A percentile compares a stretch with the other conserved stretches of the same genome.
These are phyloP conservation scores for Diddensiella caesifluorescens DNA, from an alignment of 805 yeast genomes.

Conservation along the genomic window DNA sequence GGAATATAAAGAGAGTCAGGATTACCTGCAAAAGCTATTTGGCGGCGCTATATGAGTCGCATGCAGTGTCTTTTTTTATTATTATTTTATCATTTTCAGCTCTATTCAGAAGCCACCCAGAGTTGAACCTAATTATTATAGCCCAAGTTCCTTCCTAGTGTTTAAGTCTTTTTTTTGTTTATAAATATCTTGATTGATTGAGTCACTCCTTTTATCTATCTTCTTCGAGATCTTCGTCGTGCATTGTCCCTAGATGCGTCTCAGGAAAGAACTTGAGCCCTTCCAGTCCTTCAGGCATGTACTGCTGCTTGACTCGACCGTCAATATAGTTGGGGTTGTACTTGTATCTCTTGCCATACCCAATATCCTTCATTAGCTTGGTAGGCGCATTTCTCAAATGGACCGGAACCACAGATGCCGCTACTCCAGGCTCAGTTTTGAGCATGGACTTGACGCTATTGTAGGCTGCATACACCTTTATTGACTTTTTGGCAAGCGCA, in stretches of 20 bases:
- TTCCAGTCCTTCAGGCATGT: conserved; percentile 57
- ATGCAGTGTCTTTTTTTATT: not conserved
- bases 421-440: conserved; percentile 50
- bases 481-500: conserved; percentile 80
- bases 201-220: not conserved
- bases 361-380: conserved; percentile 77
- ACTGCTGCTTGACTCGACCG: conserved; percentile 66
- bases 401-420: conserved; percentile 52
- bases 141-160: not conserved
- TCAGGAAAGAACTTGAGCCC: conserved; percentile 48
- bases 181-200: not conserved
- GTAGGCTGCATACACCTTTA: conserved; percentile 79
- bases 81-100: not conserved
- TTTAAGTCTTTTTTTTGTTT: not conserved
- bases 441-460: conserved; percentile 56
- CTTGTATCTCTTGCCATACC: conserved; percentile 78
- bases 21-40: conserved; percentile 28
- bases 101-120: not conserved
- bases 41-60: conserved; percentile 6
- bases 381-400: conserved; percentile 97
- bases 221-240: not conserved
- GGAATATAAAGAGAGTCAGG: conserved; percentile 34
- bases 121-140: no score
- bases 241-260: conserved; percentile 27
- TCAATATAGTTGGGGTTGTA: conserved; percentile 77